Evolutionary conservation across 2,329 filamentous ascomycete genomes (phyloP), one percentile per base, ranked within the genome.

Genomic region (Xylariaceae sp.): DNA sequence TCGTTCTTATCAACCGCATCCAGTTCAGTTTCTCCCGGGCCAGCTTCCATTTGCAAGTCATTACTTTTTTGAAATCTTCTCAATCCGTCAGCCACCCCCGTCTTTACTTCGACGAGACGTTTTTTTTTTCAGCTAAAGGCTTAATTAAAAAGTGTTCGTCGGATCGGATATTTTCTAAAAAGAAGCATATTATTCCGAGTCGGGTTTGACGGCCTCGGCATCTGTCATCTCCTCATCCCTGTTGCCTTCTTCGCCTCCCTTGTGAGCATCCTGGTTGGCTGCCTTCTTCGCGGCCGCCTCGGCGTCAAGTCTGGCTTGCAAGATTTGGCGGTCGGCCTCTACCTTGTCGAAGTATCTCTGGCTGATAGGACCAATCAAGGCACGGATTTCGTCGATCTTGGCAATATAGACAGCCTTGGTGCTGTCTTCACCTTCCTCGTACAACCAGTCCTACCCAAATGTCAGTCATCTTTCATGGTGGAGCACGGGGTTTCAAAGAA

Each of bases 301-400:
- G 60, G 88, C 88, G 56, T 94, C 90, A 51, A 85, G 74, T 74
- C 82, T 86, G 55, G 92, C 89, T 69, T 90, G 83, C 42, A 86
- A 73, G 26, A 86, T 88, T 70, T 88, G 84, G 63, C 91, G 87
- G 75, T 96, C 90, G 58, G 85, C 83, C 74, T 96, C 89, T 61
- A 91, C 77, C 79, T 96, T 96, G 73, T 99, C 94, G 71, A 92
- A 91, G 80, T 96, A 90, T 64, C 92, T 88, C 78, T 96, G 91
- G 62, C 91, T 84, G 68, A 99, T 89, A 56, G 94, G 92, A 12
- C 91, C 94, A 46, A 91, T 89, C 67, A 96, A 81, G 63, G 89
- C 84, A 64, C 90, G 88, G 72, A 99, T 91, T 73, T 99, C 94
- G 60, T 97, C 94, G 73, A 94, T 86, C 84, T 97, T 99, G 75